phyloP scores from a whole-genome alignment of 805 yeast genomes.

The Metahyphopichia silvanorum region DNA sequence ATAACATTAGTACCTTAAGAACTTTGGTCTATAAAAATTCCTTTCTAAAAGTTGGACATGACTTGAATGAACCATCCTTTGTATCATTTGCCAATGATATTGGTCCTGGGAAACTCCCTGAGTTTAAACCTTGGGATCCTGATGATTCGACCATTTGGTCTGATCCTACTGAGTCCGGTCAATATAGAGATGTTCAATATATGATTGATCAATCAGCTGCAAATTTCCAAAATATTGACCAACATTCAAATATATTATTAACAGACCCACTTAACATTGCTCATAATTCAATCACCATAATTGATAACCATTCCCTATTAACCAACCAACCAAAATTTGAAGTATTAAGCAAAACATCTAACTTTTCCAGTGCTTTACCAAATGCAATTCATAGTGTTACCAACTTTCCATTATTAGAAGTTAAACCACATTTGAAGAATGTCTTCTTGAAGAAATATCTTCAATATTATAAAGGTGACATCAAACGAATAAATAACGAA shows the following conservation, averaged over 20 bases:
- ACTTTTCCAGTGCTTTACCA: slow-evolving; percentile 11
- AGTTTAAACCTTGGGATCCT: slow-evolving; percentile 2
- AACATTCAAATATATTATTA: neutral
- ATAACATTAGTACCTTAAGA: slow-evolving; percentile 1
- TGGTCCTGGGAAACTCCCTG: neutral
- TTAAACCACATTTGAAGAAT: slow-evolving; percentile 8
- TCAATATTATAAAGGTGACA: slow-evolving; percentile 5
- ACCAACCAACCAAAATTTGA: too few species aligned
- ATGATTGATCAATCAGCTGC: neutral
- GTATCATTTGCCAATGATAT: neutral
- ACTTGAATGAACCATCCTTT: neutral
- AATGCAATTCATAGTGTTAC: slow-evolving; percentile 13
- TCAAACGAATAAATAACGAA: slow-evolving; percentile 12
- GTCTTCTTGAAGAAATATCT: slow-evolving; percentile 12
- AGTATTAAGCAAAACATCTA: too few species aligned
- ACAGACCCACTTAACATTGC: neutral
- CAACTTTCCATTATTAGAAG: slow-evolving; percentile 10
- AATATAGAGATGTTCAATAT: neutral
- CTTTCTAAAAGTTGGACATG: slow-evolving; percentile 1
- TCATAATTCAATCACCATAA: neutral
- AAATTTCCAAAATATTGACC: too few species aligned
- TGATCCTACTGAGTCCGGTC: neutral
- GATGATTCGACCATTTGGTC: neutral
- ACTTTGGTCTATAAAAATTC: slow-evolving; percentile 1
- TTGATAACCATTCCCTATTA: too few species aligned